phyloP scores from a whole-genome alignment of 495 filamentous ascomycete genomes.

The Eremomyces bilateralis region DNA sequence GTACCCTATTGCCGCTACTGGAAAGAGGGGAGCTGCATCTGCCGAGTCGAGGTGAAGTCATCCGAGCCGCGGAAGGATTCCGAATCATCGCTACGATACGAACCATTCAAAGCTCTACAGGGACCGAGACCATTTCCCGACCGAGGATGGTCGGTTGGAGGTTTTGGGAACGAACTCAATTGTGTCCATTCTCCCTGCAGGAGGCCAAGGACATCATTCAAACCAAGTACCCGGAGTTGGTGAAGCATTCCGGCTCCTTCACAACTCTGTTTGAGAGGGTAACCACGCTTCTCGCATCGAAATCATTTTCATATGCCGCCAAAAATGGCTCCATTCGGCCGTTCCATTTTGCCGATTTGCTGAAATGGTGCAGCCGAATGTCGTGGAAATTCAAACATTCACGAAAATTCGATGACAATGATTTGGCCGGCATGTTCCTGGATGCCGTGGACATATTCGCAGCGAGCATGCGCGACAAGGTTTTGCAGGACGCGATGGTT shows the following conservation, averaged over 20 bases:
- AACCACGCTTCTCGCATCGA: conserved; percentile 27
- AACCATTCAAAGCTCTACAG: conserved; percentile 46
- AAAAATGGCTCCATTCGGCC: conserved; percentile 33
- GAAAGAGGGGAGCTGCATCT: conserved; percentile 73
- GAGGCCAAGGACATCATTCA: conserved; percentile 58
- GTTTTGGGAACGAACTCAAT: conserved; percentile 55
- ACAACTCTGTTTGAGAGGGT: conserved; percentile 56
- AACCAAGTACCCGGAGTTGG: conserved; percentile 44
- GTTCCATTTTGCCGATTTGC: conserved; percentile 55
- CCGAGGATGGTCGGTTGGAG: conserved; percentile 51
- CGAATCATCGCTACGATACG: conserved; percentile 79
- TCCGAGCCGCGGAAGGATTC: conserved; percentile 66
- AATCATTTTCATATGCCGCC: conserved; percentile 1
- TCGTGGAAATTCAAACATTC: conserved; percentile 30
- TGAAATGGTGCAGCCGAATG: conserved; percentile 74
- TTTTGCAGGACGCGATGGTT: conserved; percentile 37
- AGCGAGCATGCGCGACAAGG: conserved; percentile 46
- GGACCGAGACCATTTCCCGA: conserved; percentile 34
- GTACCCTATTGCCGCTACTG: conserved; percentile 72
- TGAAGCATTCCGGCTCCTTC: conserved; percentile 43
- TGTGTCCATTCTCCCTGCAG: conserved; percentile 39
- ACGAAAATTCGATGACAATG: conserved; percentile 46
- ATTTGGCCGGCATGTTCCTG: conserved; percentile 72
- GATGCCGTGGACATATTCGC: conserved; percentile 81
- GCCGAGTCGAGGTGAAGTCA: conserved; percentile 62